A percentile compares a stretch with the other conserved stretches of the same genome.
Evolutionary conservation across 1,139 yeast species (phyloP).

Genomic region (Diutina pseudorugosa): DNA sequence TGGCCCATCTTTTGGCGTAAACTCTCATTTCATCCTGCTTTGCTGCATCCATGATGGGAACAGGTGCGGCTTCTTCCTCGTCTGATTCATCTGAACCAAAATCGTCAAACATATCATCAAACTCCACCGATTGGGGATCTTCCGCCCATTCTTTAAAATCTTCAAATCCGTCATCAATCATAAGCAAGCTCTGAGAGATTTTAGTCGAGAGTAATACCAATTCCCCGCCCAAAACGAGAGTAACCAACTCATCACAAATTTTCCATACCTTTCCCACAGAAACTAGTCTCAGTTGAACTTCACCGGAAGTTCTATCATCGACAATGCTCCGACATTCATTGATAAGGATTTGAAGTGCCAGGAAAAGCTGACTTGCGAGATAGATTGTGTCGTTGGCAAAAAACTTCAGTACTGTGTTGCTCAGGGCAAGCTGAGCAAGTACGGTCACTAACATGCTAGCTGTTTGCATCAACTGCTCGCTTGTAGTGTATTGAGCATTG

Average conservation of each 20-base stretch:
- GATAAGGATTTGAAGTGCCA: slow-evolving; percentile 17
- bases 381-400: slow-evolving; percentile 27
- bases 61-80: slow-evolving; percentile 11
- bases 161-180: slow-evolving; percentile 51
- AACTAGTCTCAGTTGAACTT: slow-evolving; percentile 28
- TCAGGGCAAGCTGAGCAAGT: slow-evolving; percentile 26
- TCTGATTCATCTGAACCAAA: slow-evolving; percentile 15
- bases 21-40: slow-evolving; percentile 18
- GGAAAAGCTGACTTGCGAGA: slow-evolving; percentile 15
- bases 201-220: slow-evolving; percentile 35
- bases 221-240: slow-evolving; percentile 33
- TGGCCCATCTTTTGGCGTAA: slow-evolving; percentile 36
- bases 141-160: slow-evolving; percentile 59
- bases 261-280: slow-evolving; percentile 60
- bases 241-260: slow-evolving; percentile 33
- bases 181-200: slow-evolving; percentile 30
- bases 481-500: neutral
- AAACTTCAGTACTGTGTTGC: slow-evolving; percentile 13
- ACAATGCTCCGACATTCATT: slow-evolving; percentile 5
- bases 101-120: slow-evolving; percentile 32
- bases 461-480: neutral
- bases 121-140: slow-evolving; percentile 36
- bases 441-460: slow-evolving; percentile 22
- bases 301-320: neutral
- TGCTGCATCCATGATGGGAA: slow-evolving; percentile 8